Percentiles rank a stretch among this genome's conserved stretches.
These are phyloP conservation scores for Leccinum broughii DNA, from an alignment of 768 basidiomycete species.

Conservation along the genomic window DNA sequence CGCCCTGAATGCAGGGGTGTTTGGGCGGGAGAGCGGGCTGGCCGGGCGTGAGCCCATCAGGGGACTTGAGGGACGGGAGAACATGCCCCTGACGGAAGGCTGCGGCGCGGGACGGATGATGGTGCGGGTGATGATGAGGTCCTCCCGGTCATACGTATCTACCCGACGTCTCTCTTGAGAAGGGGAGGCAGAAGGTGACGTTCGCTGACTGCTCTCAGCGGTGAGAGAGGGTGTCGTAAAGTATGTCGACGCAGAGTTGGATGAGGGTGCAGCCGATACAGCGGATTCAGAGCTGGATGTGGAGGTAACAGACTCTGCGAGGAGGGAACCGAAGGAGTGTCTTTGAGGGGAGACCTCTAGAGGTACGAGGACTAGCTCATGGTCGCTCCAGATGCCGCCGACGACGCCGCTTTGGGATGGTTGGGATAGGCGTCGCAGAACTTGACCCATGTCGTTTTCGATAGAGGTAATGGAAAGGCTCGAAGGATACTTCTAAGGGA, in stretches of 20 bases:
- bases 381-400: slow-evolving; percentile 36
- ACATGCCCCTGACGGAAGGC: slow-evolving; percentile 22
- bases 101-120: slow-evolving; percentile 37
- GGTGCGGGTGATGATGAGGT: slow-evolving; percentile 37
- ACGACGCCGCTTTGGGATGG: slow-evolving; percentile 22
- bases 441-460: slow-evolving; percentile 30
- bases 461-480: slow-evolving; percentile 12
- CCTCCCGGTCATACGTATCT: slow-evolving; percentile 31
- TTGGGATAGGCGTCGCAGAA: slow-evolving; percentile 25
- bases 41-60: slow-evolving; percentile 28
- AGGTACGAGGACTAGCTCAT: slow-evolving; percentile 35
- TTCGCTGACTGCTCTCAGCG: slow-evolving; percentile 9
- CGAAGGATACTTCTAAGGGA: slow-evolving; percentile 22
- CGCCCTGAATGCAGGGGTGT: slow-evolving; percentile 25
- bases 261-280: slow-evolving; percentile 6
- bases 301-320: slow-evolving; percentile 19
- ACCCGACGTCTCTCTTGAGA: slow-evolving; percentile 19
- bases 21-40: slow-evolving; percentile 24
- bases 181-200: slow-evolving; percentile 9
- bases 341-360: slow-evolving; percentile 25
- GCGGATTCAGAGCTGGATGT: slow-evolving; percentile 11
- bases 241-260: slow-evolving; percentile 24
- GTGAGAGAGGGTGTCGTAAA: slow-evolving; percentile 20
- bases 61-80: slow-evolving; percentile 35
- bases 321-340: slow-evolving; percentile 17